These are phyloP conservation scores for Fusarium pininemorale DNA, from an alignment of 2,329 filamentous ascomycete species.

Conservation along the genomic window DNA sequence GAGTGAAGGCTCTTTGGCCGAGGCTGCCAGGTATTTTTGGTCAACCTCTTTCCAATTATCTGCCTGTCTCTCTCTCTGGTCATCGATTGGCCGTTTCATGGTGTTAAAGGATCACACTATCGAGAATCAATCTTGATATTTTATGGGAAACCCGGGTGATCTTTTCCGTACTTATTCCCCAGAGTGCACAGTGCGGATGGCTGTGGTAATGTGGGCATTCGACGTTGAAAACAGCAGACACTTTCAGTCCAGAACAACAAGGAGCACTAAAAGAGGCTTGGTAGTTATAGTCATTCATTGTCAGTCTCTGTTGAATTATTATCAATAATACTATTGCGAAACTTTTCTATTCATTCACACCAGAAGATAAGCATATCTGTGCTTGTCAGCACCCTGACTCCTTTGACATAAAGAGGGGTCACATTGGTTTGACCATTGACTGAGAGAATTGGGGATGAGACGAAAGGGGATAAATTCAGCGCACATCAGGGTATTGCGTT, in stretches of 20 bases:
- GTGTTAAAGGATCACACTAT: background rate
- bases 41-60: too few species aligned
- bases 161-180: slow-evolving; percentile 1
- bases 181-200: slow-evolving; percentile 19
- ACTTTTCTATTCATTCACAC: background rate
- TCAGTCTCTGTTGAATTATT: background rate
- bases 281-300: background rate
- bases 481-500: slow-evolving; percentile 15
- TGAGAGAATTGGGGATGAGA: background rate
- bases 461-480: slow-evolving; percentile 10
- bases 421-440: background rate
- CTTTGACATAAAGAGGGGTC: slow-evolving; percentile 4
- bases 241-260: background rate
- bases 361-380: background rate
- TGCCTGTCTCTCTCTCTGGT: background rate
- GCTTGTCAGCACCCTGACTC: background rate
- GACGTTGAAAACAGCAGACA: background rate
- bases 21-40: background rate
- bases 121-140: background rate
- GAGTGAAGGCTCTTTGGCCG: background rate
- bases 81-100: background rate
- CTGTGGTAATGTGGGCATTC: background rate
- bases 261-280: too few species aligned
- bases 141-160: slow-evolving; percentile 19
- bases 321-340: background rate